Evolutionary conservation across 805 yeast species (phyloP), one percentile per base, ranked within the genome.

Genomic region (Pichia phayaonensis): DNA sequence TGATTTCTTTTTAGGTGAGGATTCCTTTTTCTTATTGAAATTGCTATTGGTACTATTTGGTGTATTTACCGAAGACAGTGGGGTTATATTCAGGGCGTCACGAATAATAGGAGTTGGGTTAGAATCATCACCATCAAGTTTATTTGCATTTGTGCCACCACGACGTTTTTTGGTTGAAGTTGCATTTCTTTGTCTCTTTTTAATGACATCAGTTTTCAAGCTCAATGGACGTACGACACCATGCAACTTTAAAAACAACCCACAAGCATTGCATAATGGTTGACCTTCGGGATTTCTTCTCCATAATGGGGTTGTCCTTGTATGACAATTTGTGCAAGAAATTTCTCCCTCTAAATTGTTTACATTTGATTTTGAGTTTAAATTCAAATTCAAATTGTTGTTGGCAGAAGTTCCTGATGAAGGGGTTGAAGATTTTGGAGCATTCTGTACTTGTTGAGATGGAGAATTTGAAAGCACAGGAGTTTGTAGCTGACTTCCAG

Each of bases 261-360:
- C 99, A 71, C 99, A 92, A 0, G 99, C 98, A 66, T 92, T 92
- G 70, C 98, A 92, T 52, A 92, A 71, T 0, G 97, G 95, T 61
- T 87, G 84, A 2, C 97, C 97, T 52, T 86, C 87, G 0, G 95
- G 90, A 59, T 89, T 88, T 46, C 97, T 75, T 59, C 99, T 74
- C 99, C 99, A 92, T 18, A 92, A 67, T 1, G 99, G 99, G 0
- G 99, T 92, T 18, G 95, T 90, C 55, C 77, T 81, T 0, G 99
- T 92, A 61, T 85, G 83, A 67, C 99, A 92, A 68, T 92, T 92
- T 18, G 92, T 83, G 67, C 98, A 92, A 6, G 64, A 56, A 10
- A 63, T 63, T 40, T 56, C 52, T 8, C 46, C 47, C 15, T 53
- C 56, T 47, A 34, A 45, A 26, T 40, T 50, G 16, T 54, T 45